These are phyloP conservation scores for Phlyctochytrium planicorne DNA, from an alignment of 192 early-diverging fungal species.

Conservation along the genomic window DNA sequence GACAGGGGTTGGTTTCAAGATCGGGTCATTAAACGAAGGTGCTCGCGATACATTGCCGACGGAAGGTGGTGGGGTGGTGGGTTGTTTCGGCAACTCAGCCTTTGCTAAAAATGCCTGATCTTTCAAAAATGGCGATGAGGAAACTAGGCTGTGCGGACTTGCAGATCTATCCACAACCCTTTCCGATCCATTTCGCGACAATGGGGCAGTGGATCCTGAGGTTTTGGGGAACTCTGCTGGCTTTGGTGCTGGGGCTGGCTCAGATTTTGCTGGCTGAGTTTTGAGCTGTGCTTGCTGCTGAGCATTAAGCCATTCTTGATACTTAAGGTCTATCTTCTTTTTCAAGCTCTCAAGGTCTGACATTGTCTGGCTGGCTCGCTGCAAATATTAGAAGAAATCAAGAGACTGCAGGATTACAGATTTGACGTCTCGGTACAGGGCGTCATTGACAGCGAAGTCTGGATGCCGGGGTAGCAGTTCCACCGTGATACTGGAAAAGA, in stretches of 20 bases:
- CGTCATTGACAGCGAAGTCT: constrained; percentile 28
- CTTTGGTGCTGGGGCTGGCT: neutral
- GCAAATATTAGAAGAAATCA: neutral
- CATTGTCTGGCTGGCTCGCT: constrained; percentile 20
- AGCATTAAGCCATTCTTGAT: constrained; percentile 19
- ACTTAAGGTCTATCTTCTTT: constrained; percentile 12
- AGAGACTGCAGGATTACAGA: constrained; percentile 8
- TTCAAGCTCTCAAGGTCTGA: constrained; percentile 32
- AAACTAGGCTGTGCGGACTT: neutral
- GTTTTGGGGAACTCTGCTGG: neutral
- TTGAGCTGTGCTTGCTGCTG: neutral
- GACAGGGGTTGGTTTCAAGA: neutral
- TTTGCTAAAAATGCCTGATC: neutral
- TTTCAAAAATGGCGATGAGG: neutral
- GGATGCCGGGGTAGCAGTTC: constrained; percentile 34
- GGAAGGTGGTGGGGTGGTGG: too few relatives aligned
- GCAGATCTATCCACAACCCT: neutral
- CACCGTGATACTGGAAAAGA: constrained; percentile 31
- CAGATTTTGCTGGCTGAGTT: neutral
- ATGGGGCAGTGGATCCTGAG: neutral
- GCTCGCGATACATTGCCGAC: too few relatives aligned
- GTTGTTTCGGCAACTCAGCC: neutral
- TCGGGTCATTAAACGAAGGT: neutral
- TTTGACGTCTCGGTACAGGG: constrained; percentile 10
- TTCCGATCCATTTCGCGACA: neutral